Evolutionary conservation across 2,329 filamentous ascomycete genomes (phyloP), one percentile per base, ranked within the genome.

Genomic region (Epicoccum sorghinum): DNA sequence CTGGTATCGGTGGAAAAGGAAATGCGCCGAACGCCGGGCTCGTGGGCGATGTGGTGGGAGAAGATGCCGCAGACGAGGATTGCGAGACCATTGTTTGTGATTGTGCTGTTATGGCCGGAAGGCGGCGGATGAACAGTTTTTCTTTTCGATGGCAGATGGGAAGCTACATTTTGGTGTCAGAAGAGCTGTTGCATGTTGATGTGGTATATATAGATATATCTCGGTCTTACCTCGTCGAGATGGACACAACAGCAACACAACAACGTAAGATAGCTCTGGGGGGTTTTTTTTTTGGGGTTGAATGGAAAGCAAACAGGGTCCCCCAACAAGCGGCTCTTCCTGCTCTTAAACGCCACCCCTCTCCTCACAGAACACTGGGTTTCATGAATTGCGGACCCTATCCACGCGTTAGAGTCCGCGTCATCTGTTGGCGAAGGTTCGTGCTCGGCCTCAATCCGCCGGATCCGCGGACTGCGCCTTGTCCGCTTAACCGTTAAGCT

Each of bases 1-100:
- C 55, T 9, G 65, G 65, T 8, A 68, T 39, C n/a, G 56, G 62
- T 10, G 65, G 65, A 14, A 57, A 53, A 4, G 41, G 39, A 25
- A 47, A 42, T 3, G 51, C 33, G 32, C 37, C 12, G 41, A 49
- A 53, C 4, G 37, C 42, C 9, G 27, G 32, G 32, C 13, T 51
- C 22, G 50, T 49, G 4, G 56, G 49, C 10, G 57, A 56, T 22
- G 39, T 30, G 14, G 58, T 54, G 4, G 52, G 52, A 23, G 52
- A 51, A 4, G 54, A 52, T 2, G 44, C 29, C 23, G 49, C 40
- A 23, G 48, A 50, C 4, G 47, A 48, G 8, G 49, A 18, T 25
- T 14, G 44, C 37, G 52, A 55, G 25, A 46, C 46, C 52, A 55
- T 55, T 32, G 18, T 18, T 38, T 42, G 35, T 39, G 27, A 25